Evolutionary conservation across 192 early-diverging fungal genomes (phyloP), one percentile per base, ranked within the genome.

Genomic region (Chytriomyces confervae): DNA sequence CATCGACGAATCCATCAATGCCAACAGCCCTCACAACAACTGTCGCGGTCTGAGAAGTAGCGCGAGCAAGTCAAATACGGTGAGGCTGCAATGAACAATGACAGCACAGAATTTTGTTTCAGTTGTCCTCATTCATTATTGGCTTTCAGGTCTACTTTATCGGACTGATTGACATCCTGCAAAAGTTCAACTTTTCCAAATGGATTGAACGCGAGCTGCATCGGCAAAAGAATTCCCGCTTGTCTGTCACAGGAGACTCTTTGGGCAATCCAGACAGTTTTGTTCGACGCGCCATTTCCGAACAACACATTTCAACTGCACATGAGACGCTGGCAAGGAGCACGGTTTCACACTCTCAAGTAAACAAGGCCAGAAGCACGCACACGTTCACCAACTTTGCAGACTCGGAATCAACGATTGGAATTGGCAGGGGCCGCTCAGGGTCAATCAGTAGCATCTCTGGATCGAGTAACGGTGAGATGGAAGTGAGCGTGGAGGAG

Each of bases 151-250:
- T 85, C 36, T 85, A 85, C 60, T 85, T 69, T 69, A 51, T 85
- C 36, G 84, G 84, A 11, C 61, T 85, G 27, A 85, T 85, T 60
- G 84, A 85, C 50, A 57, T 67, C 43, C 79, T 85, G 36, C 84
- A 85, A 80, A 82, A 80, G 62, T 85, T 82, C 78, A 82, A 85
- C 65, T 47, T 82, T 50, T 53, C 66, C 18, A 85, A 85, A 77
- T 82, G 81, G 84, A 49, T 85, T 45, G 84, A 85, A 57, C 75
- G 79, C 11, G 74, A 64, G 46, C 44, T 85, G 46, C 81, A 80
- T 4, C 75, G 75, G 66, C 53, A 57, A n/a, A 13, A 20, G 53
- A 36, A 36, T 36, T 0, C 36, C 36, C 36, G 36, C 36, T 36
- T 36, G 36, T 65, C 64, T 1, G 16, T n/a, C 53, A 57, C 53